Evolutionary conservation across 1,284 basidiomycete genomes (phyloP), one percentile per base, ranked within the genome.

Genomic region (Microbotryum intermedium): DNA sequence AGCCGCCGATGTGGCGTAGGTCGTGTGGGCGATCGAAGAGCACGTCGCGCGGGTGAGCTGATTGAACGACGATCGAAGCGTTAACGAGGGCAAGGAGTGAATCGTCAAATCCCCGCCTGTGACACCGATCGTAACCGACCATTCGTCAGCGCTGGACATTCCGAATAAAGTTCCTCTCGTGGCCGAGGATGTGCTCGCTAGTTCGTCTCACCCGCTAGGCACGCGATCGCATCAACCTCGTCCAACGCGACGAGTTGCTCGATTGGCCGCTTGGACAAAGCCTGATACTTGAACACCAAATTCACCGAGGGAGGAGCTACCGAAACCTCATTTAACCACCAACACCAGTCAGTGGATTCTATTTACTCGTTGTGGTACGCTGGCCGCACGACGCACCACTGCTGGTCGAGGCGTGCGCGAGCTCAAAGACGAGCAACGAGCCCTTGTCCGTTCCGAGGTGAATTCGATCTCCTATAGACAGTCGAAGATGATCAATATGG

Each of bases 181-280:
- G 1, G 13, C 23, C 16, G 47, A 48, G n/a, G n/a, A 49, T 47
- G 57, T 61, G 50, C 25, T 28, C 28, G 51, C 11, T 8, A 42
- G n/a, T 50, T 1, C 29, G 13, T 75, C 81, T 60, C 66, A 89
- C 91, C 90, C 21, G 88, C 86, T 2, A 95, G 80, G 9, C 88
- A 80, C 5, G 88, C 84, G 29, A 97, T 77, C 11, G 87, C 86
- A 67, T 88, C 85, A 18, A 88, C 81, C 68, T 90, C 88, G 65
- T 86, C 85, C 65, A 97, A 81, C 55, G 86, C 85, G 3, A 84
- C 88, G 6, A 97, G 77, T 71, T 90, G 90, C 59, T 97, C 91
- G 47, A 97, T 88, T 13, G 86, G 79, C 67, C 81, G 82, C 65
- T 83, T 80, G 16, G 80, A 77, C 34, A 92, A 74, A 6, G 74